These are phyloP conservation scores for Juncus inflexus DNA, from an alignment of 176 grass and related monocot genomes.

Conservation along the genomic window DNA sequence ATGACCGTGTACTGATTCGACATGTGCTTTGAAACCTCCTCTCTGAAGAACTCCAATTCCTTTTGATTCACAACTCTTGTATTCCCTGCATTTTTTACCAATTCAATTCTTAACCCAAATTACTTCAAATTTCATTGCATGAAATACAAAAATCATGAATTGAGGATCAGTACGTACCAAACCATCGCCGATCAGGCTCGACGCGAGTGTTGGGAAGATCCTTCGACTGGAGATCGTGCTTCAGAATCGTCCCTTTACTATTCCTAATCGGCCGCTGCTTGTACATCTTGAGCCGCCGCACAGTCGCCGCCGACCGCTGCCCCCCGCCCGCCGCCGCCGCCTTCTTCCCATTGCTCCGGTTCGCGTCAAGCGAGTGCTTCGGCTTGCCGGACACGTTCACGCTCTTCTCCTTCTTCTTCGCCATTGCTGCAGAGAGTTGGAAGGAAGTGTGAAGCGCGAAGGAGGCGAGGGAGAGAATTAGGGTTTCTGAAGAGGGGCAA, in stretches of 20 bases:
- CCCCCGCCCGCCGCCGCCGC: conserved; percentile 37
- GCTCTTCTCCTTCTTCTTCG: conserved; percentile 81
- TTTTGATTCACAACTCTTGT: conserved; percentile 80
- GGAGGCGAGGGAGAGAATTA: too few relatives aligned
- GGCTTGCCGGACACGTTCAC: conserved; percentile 90
- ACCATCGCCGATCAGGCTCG: conserved; percentile 80
- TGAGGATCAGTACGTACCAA: conserved; percentile 31
- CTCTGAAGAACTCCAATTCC: conserved; percentile 70
- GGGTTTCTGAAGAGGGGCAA: too few relatives aligned
- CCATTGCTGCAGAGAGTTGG: conserved; percentile 17
- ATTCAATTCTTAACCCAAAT: background rate
- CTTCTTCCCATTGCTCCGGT: conserved; percentile 83
- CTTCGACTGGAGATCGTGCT: conserved; percentile 72
- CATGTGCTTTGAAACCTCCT: conserved; percentile 50
- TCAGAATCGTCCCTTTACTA: conserved; percentile 50
- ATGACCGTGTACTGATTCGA: conserved; percentile 86
- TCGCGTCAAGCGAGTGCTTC: conserved; percentile 84
- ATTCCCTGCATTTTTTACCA: conserved; percentile 50
- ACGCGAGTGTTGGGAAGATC: conserved; percentile 87
- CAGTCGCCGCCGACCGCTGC: conserved; percentile 61
- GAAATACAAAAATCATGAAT: background rate
- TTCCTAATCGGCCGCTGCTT: conserved; percentile 59
- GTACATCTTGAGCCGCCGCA: conserved; percentile 83
- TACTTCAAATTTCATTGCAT: background rate
- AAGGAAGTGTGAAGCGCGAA: too few relatives aligned